phyloP scores from a whole-genome alignment of 768 basidiomycete genomes.

The Rhodosporidiobolus sp. region DNA sequence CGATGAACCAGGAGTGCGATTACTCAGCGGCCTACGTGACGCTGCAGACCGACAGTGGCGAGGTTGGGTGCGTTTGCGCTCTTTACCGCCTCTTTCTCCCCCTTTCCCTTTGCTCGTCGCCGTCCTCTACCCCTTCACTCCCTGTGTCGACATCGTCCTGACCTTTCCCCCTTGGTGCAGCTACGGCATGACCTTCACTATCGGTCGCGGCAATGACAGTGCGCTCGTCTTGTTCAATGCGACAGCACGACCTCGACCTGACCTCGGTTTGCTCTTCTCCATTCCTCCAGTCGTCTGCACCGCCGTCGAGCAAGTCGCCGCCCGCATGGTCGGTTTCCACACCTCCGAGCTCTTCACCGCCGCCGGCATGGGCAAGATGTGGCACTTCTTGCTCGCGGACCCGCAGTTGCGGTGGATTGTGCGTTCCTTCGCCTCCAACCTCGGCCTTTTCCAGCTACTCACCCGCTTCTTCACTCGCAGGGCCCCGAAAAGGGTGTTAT shows the following conservation, averaged over 20 bases:
- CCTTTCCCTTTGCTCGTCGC: constrained; percentile 47
- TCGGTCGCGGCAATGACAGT: constrained; percentile 91
- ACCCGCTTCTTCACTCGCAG: not conserved
- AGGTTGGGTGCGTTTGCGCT: constrained; percentile 60
- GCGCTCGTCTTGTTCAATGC: not conserved
- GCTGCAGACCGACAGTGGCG: constrained; percentile 61
- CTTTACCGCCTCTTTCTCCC: too few species aligned
- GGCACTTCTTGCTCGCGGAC: constrained; percentile 81
- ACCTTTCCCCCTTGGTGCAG: not conserved
- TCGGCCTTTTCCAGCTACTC: not conserved
- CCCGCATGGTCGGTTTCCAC: constrained; percentile 76
- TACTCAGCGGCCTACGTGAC: constrained; percentile 90
- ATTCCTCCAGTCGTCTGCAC: constrained; percentile 10
- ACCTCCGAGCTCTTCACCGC: constrained; percentile 68
- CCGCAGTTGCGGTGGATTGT: constrained; percentile 81
- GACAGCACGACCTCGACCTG: not conserved
- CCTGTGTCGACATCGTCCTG: too few species aligned
- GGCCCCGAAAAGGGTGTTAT: constrained; percentile 96
- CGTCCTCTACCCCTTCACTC: too few species aligned
- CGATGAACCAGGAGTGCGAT: constrained; percentile 83
- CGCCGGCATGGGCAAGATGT: constrained; percentile 82
- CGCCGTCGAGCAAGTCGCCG: constrained; percentile 61
- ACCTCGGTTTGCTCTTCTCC: not conserved
- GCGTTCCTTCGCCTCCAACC: constrained; percentile 16
- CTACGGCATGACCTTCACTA: constrained; percentile 85